These are phyloP conservation scores for Nicotiana benthamiana DNA, from an alignment of 257 asterid species.

Conservation along the genomic window DNA sequence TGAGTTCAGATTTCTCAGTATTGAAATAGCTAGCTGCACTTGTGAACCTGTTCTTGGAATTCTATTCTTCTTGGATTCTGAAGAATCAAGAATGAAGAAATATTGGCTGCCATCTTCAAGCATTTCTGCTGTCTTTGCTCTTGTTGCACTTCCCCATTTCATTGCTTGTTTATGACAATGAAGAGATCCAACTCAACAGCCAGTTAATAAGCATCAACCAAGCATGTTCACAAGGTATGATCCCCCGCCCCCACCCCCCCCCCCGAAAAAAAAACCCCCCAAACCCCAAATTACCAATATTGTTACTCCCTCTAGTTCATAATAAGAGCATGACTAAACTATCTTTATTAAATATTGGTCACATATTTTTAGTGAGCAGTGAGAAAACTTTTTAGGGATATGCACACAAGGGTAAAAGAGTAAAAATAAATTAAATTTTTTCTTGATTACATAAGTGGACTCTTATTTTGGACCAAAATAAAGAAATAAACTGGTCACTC, in stretches of 20 bases:
- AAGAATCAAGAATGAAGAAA: not conserved
- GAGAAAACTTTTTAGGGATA: too few species aligned
- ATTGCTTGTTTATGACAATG: not conserved
- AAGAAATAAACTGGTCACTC: too few species aligned
- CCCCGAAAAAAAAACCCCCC: too few species aligned
- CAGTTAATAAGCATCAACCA: conserved; percentile 8
- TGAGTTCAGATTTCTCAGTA: not conserved
- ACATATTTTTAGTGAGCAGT: too few species aligned
- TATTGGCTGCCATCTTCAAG: not conserved
- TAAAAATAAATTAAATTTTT: too few species aligned
- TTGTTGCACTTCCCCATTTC: not conserved
- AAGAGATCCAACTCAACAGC: not conserved
- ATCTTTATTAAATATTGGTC: too few species aligned
- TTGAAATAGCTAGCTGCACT: not conserved
- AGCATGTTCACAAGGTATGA: conserved; percentile 3
- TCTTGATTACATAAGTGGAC: too few species aligned
- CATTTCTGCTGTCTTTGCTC: not conserved
- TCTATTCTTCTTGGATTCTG: not conserved
- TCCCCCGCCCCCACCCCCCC: too few species aligned
- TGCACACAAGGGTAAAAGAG: too few species aligned
- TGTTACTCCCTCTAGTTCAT: too few species aligned
- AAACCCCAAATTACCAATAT: not conserved
- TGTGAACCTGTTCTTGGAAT: not conserved
- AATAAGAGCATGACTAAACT: too few species aligned
- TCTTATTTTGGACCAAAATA: too few species aligned